Conservation (phyloP, 805 yeast genomes). For the Hagleromyces aurorensis region DNA sequence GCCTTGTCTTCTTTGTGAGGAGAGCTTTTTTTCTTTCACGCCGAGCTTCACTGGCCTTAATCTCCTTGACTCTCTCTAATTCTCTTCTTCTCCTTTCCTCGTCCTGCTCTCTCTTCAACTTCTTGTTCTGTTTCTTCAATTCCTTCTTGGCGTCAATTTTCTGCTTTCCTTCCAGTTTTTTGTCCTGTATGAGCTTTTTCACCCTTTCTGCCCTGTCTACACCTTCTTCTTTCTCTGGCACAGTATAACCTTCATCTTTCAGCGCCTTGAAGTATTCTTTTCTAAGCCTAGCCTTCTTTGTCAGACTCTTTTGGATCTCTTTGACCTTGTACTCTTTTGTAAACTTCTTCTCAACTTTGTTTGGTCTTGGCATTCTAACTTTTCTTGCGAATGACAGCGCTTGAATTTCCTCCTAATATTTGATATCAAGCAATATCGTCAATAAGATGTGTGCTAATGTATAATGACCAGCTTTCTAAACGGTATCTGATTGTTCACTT, state of each 20-base stretch:
- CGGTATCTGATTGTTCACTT: too few species aligned
- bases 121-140: conserved; percentile 31
- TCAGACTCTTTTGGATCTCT: conserved; percentile 71
- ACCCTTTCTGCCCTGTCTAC: conserved; percentile 9
- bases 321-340: conserved; percentile 35
- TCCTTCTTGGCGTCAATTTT: conserved; percentile 31
- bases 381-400: too few species aligned
- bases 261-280: conserved; percentile 73
- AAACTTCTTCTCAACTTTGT: conserved; percentile 30
- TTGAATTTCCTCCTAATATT: too few species aligned
- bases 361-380: too few species aligned
- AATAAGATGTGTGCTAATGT: too few species aligned
- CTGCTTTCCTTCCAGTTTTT: conserved; percentile 19
- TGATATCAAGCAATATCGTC: too few species aligned
- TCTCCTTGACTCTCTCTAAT: conserved; percentile 29
- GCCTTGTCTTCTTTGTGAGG: conserved; percentile 47
- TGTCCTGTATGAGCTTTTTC: conserved; percentile 18
- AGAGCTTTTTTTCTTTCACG: conserved; percentile 39
- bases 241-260: conserved; percentile 57
- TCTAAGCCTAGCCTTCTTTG: conserved; percentile 73
- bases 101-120: conserved; percentile 23
- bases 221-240: conserved; percentile 35
- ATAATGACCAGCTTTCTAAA: too few species aligned
- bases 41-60: conserved; percentile 33
- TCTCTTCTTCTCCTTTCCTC: conserved; percentile 39